Percentiles rank a stretch among this genome's conserved stretches.
phyloP scores from a whole-genome alignment of 176 grass and related monocot species.

The Guadua angustifolia region DNA sequence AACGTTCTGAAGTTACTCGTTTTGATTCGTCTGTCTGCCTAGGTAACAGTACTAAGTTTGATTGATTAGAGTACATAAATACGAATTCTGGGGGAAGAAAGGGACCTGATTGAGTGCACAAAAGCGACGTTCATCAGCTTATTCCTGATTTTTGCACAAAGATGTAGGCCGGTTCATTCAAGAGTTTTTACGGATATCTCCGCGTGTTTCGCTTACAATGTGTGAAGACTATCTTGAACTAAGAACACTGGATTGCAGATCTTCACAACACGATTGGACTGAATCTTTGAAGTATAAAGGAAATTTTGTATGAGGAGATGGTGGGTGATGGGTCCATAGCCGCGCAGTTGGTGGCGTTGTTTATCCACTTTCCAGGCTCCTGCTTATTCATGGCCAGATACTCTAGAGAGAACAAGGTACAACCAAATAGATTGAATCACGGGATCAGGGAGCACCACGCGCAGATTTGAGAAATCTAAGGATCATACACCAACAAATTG shows the following conservation, averaged over 20 bases:
- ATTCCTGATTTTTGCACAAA: neutral
- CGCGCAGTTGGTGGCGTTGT: neutral
- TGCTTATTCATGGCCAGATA: constrained; percentile 30
- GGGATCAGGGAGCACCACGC: neutral
- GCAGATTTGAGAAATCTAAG: constrained; percentile 5
- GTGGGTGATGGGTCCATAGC: too few species aligned
- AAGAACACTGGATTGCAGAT: too few species aligned
- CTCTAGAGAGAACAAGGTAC: constrained; percentile 33
- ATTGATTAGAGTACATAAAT: too few species aligned
- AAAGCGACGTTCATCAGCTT: neutral
- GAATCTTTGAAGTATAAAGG: neutral
- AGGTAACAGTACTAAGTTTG: too few species aligned
- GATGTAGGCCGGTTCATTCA: neutral
- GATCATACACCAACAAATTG: neutral
- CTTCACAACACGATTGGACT: neutral
- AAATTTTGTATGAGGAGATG: too few species aligned
- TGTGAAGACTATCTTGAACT: too few species aligned
- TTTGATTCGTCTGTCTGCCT: constrained; percentile 9
- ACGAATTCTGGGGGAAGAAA: neutral
- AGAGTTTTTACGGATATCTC: neutral
- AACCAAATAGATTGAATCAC: neutral
- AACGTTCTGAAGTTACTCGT: neutral
- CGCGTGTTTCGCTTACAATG: too few species aligned
- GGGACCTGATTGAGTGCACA: neutral
- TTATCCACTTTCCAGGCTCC: constrained; percentile 8